Percentiles rank a stretch among this genome's conserved stretches.
phyloP scores from a whole-genome alignment of 2,329 filamentous ascomycete genomes.

The Penicillium sp. region DNA sequence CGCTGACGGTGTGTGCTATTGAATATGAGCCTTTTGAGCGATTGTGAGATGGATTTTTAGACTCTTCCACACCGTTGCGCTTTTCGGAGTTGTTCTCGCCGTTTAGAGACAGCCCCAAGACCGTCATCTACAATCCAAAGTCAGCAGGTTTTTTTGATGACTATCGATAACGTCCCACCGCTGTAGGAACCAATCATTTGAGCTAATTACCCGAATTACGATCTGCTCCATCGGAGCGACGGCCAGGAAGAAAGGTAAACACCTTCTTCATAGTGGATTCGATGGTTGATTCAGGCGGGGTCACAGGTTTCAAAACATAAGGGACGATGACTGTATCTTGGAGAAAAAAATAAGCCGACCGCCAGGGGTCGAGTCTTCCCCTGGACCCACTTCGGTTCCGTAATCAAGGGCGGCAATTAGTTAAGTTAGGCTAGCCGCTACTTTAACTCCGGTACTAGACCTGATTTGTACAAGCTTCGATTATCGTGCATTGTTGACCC shows the following conservation, averaged over 20 bases:
- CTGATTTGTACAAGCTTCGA: neutral
- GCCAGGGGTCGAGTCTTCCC: neutral
- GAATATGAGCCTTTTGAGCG: neutral
- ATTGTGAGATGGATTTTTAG: neutral
- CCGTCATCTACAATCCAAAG: neutral
- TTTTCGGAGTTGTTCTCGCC: constrained; percentile 39
- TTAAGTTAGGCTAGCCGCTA: neutral
- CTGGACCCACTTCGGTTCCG: neutral
- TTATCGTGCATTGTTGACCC: neutral
- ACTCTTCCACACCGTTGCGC: constrained; percentile 32
- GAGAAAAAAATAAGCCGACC: neutral
- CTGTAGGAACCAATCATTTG: neutral
- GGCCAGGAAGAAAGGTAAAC: constrained; percentile 13
- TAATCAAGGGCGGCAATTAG: neutral
- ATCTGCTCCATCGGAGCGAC: constrained; percentile 2
- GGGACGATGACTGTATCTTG: neutral
- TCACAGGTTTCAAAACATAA: neutral
- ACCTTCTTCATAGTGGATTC: constrained; percentile 5
- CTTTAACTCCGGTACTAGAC: neutral
- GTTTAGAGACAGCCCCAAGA: constrained; percentile 15
- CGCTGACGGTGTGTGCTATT: constrained; percentile 6
- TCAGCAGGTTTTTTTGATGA: neutral
- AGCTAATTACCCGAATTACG: neutral
- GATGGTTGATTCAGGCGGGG: neutral
- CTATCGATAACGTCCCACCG: neutral